Evolutionary conservation across 768 basidiomycete genomes (phyloP).

Genomic region (Rhodotorula babjevae): DNA sequence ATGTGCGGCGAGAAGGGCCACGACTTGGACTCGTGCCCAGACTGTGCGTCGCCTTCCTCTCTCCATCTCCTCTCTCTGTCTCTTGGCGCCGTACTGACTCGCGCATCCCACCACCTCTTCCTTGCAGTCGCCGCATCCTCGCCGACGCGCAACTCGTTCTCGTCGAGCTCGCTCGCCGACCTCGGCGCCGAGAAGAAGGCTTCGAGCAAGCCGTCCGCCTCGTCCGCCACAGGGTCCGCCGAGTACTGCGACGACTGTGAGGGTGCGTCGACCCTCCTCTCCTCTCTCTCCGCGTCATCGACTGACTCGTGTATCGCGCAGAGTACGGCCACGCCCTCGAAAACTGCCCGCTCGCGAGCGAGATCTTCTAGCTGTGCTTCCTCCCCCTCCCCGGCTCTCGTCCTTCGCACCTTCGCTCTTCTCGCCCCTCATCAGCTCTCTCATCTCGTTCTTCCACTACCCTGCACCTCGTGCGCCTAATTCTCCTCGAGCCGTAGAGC

Average conservation of each 20-base stretch:
- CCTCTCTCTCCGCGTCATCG: background rate
- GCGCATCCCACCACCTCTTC: no score
- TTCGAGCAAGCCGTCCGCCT: background rate
- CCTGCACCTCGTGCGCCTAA: background rate
- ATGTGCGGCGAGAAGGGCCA: slow-evolving; percentile 80
- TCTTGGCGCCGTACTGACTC: background rate
- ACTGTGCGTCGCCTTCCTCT: slow-evolving; percentile 50
- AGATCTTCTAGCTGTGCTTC: slow-evolving; percentile 63
- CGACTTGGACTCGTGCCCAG: slow-evolving; percentile 76
- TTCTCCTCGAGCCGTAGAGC: background rate
- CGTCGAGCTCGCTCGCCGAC: slow-evolving; percentile 30
- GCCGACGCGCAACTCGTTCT: slow-evolving; percentile 40
- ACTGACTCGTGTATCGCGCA: background rate
- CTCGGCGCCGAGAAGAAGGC: slow-evolving; percentile 9
- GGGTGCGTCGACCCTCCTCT: slow-evolving; percentile 48
- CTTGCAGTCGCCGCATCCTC: slow-evolving; percentile 17
- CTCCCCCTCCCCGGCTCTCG: no score
- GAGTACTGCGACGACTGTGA: slow-evolving; percentile 80
- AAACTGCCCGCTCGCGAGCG: slow-evolving; percentile 77
- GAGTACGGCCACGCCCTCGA: slow-evolving; percentile 61
- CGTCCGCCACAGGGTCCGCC: slow-evolving; percentile 45
- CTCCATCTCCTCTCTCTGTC: background rate
- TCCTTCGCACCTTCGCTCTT: background rate
- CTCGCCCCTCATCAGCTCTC: background rate
- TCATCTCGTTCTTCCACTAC: background rate